A percentile compares a stretch with the other conserved stretches of the same genome.
Conservation (phyloP, 176 grass and related monocot species). For the Tuctoria greenei region DNA sequence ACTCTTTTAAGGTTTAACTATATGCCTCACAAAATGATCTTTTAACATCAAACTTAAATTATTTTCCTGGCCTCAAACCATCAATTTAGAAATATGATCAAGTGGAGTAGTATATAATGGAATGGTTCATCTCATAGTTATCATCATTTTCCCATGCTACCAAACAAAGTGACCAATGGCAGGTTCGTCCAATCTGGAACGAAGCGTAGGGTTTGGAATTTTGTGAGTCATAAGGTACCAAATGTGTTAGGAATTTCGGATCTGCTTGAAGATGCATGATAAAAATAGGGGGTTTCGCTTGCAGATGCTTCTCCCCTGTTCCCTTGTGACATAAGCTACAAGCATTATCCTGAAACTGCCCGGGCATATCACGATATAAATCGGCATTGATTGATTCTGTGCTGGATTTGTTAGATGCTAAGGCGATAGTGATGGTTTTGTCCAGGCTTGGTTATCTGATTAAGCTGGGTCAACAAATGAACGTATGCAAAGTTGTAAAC, state of each 20-base stretch:
- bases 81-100: background rate
- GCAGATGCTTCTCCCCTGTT: slow-evolving; percentile 25
- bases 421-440: background rate
- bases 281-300: background rate
- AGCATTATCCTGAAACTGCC: slow-evolving; percentile 25
- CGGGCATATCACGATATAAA: slow-evolving; percentile 1
- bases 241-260: slow-evolving; percentile 39
- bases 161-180: slow-evolving; percentile 25
- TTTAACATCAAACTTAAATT: background rate
- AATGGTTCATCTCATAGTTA: slow-evolving; percentile 18
- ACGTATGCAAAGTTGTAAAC: background rate
- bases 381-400: slow-evolving; percentile 26
- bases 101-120: background rate
- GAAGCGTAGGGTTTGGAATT: slow-evolving; percentile 7
- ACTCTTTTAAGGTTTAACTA: background rate
- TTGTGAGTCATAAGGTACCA: background rate
- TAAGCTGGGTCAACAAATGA: slow-evolving; percentile 41
- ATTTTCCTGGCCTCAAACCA: background rate
- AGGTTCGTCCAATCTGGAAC: slow-evolving; percentile 14
- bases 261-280: slow-evolving; percentile 31
- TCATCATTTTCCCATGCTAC: slow-evolving; percentile 22
- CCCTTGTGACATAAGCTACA: slow-evolving; percentile 21
- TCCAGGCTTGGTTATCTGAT: slow-evolving; percentile 18
- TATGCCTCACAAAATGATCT: background rate
- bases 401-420: slow-evolving; percentile 18